Percentiles rank a stretch among this genome's conserved stretches.
phyloP scores from a whole-genome alignment of 441 rosid species.

The Populus hybrid region DNA sequence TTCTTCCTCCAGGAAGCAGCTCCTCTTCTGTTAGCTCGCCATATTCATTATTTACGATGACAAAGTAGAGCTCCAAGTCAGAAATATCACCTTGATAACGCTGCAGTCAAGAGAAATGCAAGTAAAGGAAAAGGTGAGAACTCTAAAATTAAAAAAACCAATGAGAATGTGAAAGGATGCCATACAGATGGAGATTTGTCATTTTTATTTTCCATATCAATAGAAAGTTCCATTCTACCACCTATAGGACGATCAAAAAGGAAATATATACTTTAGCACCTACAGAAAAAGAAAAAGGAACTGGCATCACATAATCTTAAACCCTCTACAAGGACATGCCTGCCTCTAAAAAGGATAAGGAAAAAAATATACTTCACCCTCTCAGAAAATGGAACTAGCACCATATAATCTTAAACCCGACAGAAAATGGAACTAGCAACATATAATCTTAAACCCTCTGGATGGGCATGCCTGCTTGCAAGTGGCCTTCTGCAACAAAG shows the following conservation, averaged over 20 bases:
- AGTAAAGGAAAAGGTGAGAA: not conserved
- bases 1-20: conserved; percentile 83
- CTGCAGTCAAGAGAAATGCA: conserved; percentile 36
- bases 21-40: conserved; percentile 98
- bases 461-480: not conserved
- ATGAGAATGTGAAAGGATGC: not conserved
- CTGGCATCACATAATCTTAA: not conserved
- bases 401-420: too few species aligned
- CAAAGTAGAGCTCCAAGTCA: conserved; percentile 87
- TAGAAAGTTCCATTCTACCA: not conserved
- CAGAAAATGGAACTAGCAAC: too few species aligned
- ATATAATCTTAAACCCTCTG: not conserved
- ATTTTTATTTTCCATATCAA: not conserved
- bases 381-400: not conserved
- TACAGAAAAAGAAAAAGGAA: not conserved
- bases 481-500: not conserved
- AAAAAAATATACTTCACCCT: too few species aligned
- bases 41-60: conserved; percentile 91
- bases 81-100: conserved; percentile 81
- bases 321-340: not conserved
- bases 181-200: not conserved
- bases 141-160: not conserved
- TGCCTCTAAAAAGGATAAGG: not conserved
- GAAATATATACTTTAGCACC: not conserved
- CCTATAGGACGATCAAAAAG: not conserved